Evolutionary conservation across 2,329 filamentous ascomycete genomes (phyloP), one percentile per base, ranked within the genome.

Genomic region (Aspergillus thermomutatus): DNA sequence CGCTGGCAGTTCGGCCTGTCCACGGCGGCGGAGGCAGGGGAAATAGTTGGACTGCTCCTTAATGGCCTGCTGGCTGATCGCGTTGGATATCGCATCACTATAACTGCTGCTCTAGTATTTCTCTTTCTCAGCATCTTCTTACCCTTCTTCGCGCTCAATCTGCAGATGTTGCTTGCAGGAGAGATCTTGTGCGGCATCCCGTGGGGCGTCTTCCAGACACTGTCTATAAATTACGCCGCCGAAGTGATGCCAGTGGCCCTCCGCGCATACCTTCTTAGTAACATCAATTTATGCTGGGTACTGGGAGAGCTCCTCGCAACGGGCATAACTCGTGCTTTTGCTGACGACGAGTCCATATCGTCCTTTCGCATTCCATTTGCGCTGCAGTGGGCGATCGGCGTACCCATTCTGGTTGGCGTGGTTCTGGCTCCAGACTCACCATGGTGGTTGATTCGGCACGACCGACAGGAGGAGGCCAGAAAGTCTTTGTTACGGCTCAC

Each of bases 151-250:
- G 73, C 76, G 0, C 62, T 68, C 17, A 71, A 67, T 50, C 57
- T 78, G 40, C 56, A 60, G 1, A 67, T 66, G 45, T 62, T 76
- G n/a, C 63, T 75, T 14, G 71, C 68, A 9, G 73, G 72, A 4
- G 66, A 74, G 53, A 62, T 77, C 17, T 64, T 78, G 8, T 72
- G 68, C 34, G 75, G 75, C n/a, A 67, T 78, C 45, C 74, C 75
- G 0, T 72, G 72, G 66, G 72, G 72, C 25, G 65, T 72, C 37
- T 74, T 74, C 57, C 61, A 64, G 37, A 73, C 72, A 2, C 55
- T 75, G 28, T 70, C 72, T 2, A 68, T 67, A 7, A 68, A 72
- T 5, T 76, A 77, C 55, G 74, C 73, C 7, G 76, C 76, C 3
- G 74, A 77, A 55, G 63, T 77, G 10, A 61, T 77, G 27, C 69